Conservation (phyloP, 768 basidiomycete species). For the Lentinula lateritia region DNA sequence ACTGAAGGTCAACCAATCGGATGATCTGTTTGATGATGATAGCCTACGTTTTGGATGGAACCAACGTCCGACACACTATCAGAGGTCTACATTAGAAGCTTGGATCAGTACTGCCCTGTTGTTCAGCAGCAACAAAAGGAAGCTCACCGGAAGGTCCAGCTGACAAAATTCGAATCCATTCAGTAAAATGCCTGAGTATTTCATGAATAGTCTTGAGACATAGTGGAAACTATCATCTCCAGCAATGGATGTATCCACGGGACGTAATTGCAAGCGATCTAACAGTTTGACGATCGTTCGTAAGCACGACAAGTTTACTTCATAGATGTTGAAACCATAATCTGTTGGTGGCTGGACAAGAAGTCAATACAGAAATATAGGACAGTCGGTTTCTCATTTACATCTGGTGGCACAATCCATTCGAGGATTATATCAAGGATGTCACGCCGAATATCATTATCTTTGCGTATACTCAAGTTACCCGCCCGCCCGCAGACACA, state of each 20-base stretch:
- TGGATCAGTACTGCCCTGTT: background rate
- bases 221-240: slow-evolving; percentile 65
- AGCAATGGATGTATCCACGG: slow-evolving; percentile 44
- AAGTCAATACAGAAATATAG: background rate
- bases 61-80: slow-evolving; percentile 47
- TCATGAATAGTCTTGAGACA: slow-evolving; percentile 74
- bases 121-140: background rate
- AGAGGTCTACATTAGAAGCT: slow-evolving; percentile 25
- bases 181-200: slow-evolving; percentile 64
- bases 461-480: slow-evolving; percentile 59
- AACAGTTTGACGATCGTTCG: slow-evolving; percentile 71
- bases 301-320: slow-evolving; percentile 71
- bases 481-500: slow-evolving; percentile 59
- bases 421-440: slow-evolving; percentile 74
- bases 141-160: slow-evolving; percentile 37
- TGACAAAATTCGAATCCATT: slow-evolving; percentile 53
- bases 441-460: slow-evolving; percentile 58
- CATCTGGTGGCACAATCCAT: slow-evolving; percentile 61
- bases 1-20: background rate
- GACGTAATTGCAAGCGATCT: slow-evolving; percentile 66
- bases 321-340: slow-evolving; percentile 36
- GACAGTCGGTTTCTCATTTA: slow-evolving; percentile 23
- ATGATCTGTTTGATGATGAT: background rate
- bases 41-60: slow-evolving; percentile 39
- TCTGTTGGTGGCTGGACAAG: slow-evolving; percentile 25